Percentiles rank a stretch among this genome's conserved stretches.
phyloP scores from a whole-genome alignment of 257 asterid genomes.

The Nicotiana otophora region DNA sequence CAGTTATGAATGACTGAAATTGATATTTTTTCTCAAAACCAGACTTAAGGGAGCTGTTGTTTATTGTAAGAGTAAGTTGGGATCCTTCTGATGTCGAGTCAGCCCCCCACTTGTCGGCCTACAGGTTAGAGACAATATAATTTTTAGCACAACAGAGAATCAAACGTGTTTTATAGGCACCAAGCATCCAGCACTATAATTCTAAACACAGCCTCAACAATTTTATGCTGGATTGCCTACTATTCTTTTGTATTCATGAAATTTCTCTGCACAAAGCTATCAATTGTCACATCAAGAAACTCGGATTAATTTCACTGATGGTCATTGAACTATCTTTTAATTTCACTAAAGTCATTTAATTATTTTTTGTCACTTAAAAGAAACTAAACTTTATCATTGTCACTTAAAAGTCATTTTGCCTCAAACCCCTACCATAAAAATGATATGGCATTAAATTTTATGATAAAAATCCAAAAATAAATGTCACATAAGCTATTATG shows the following conservation, averaged over 20 bases:
- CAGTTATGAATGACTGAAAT: background rate
- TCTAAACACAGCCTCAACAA: background rate
- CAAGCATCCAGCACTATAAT: background rate
- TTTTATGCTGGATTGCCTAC: background rate
- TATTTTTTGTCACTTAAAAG: too few relatives aligned
- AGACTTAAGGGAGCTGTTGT: background rate
- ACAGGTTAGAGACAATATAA: background rate
- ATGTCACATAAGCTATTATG: too few relatives aligned
- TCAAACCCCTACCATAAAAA: too few relatives aligned
- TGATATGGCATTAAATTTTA: too few relatives aligned
- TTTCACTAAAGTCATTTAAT: too few relatives aligned
- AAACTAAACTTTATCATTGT: too few relatives aligned
- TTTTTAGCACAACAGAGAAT: background rate
- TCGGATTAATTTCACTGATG: too few relatives aligned
- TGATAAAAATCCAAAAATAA: too few relatives aligned
- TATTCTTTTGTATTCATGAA: background rate
- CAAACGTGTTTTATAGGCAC: background rate
- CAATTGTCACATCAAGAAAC: background rate
- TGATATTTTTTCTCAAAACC: background rate
- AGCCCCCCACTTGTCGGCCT: constrained; percentile 86
- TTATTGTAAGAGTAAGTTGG: constrained; percentile 7
- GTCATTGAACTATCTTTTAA: too few relatives aligned
- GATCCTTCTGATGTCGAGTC: constrained; percentile 36
- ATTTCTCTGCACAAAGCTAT: background rate
- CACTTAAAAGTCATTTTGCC: too few relatives aligned